phyloP scores from a whole-genome alignment of 108 stramenopile species.

The Parmales sp. region DNA sequence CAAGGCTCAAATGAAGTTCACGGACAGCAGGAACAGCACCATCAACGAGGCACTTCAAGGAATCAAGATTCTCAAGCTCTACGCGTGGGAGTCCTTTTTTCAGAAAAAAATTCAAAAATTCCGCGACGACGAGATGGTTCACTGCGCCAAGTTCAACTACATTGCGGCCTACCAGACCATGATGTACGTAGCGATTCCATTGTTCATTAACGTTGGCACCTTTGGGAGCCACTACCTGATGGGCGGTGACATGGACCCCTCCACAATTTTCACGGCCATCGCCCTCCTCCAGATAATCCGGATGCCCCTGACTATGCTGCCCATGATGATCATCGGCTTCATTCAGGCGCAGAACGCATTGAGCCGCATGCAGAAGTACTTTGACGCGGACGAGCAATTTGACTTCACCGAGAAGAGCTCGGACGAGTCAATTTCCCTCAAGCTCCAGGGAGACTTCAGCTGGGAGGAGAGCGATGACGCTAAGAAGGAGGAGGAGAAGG shows the following conservation, averaged over 20 bases:
- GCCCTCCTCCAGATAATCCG: constrained; percentile 24
- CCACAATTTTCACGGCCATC: constrained; percentile 30
- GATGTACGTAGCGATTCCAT: neutral
- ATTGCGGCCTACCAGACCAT: constrained; percentile 2
- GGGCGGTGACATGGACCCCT: constrained; percentile 16
- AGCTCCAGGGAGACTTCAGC: neutral
- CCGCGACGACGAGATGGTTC: constrained; percentile 49
- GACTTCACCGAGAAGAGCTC: neutral
- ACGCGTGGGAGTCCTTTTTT: constrained; percentile 78
- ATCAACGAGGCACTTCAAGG: constrained; percentile 83
- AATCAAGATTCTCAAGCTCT: constrained; percentile 80
- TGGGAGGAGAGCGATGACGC: neutral
- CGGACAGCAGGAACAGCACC: constrained; percentile 68
- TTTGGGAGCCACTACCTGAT: constrained; percentile 11
- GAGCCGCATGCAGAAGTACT: constrained; percentile 19
- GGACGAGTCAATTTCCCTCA: neutral
- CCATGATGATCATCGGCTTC: constrained; percentile 18
- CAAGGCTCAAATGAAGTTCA: constrained; percentile 52
- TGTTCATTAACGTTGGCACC: neutral
- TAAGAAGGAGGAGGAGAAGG: neutral
- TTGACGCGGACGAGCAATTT: constrained; percentile 22
- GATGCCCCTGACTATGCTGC: constrained; percentile 27
- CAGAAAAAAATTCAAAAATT: constrained; percentile 35
- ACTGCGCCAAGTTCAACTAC: constrained; percentile 17
- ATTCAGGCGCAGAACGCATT: constrained; percentile 18